Evolutionary conservation across 495 filamentous ascomycete genomes (phyloP).

Genomic region (Daldinia vernicosa): DNA sequence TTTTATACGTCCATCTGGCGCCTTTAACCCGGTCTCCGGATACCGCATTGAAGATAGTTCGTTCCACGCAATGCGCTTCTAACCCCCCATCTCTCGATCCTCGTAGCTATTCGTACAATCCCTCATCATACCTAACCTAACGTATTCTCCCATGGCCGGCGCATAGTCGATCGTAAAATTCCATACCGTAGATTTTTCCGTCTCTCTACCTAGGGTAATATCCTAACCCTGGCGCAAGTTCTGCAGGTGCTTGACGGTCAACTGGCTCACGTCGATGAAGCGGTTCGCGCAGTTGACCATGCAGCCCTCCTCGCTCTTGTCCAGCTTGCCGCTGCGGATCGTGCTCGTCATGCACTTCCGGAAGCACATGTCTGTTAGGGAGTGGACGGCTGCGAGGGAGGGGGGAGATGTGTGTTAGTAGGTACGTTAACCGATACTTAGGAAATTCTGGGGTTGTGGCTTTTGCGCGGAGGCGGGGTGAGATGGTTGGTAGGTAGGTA

Average conservation of each 20-base stretch:
- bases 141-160: neutral
- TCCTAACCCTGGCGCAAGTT: conserved; percentile 42
- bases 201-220: neutral
- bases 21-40: neutral
- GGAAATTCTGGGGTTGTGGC: no score
- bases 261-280: conserved; percentile 86
- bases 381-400: conserved; percentile 57
- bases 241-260: conserved; percentile 82
- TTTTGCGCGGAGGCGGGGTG: neutral
- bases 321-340: conserved; percentile 72
- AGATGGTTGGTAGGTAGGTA: neutral
- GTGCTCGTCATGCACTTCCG: conserved; percentile 81
- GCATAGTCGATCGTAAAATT: neutral
- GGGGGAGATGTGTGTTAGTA: conserved; percentile 25
- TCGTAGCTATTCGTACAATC: conserved; percentile 18
- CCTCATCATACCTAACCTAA: neutral
- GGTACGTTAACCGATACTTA: neutral
- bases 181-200: neutral
- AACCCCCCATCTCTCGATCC: neutral
- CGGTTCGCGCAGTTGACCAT: conserved; percentile 91
- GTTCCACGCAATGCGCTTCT: neutral
- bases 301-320: conserved; percentile 79
- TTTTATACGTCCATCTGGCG: conserved; percentile 1
- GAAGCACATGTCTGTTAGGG: conserved; percentile 88
- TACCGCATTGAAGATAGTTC: neutral